A percentile compares a stretch with the other conserved stretches of the same genome.
Evolutionary conservation across 345 rosid species (phyloP).

Genomic region (Euphorbia lathyris): DNA sequence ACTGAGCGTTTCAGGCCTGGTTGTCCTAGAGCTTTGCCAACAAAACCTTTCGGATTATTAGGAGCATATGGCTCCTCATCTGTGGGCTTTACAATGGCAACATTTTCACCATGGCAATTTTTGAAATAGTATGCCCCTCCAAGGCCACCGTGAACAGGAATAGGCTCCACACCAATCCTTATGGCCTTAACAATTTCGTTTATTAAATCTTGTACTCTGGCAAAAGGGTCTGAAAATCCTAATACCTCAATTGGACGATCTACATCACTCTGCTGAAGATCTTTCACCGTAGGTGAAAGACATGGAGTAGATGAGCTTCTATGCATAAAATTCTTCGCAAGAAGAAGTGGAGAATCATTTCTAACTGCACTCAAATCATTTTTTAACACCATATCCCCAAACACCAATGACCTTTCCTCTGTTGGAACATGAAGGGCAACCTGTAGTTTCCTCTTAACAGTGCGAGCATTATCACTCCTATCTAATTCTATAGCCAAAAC

Average conservation of each 20-base stretch:
- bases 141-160: slow-evolving; percentile 36
- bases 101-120: slow-evolving; percentile 29
- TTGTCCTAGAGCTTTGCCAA: slow-evolving; percentile 42
- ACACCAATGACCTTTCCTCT: slow-evolving; percentile 36
- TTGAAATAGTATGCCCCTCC: slow-evolving; percentile 46
- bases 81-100: slow-evolving; percentile 43
- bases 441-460: slow-evolving; percentile 44
- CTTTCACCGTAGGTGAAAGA: slow-evolving; percentile 38
- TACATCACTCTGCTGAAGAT: slow-evolving; percentile 36
- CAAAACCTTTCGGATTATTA: slow-evolving; percentile 46
- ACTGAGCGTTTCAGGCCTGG: slow-evolving; percentile 45
- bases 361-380: slow-evolving; percentile 40
- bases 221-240: slow-evolving; percentile 30
- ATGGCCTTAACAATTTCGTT: slow-evolving; percentile 37
- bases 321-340: slow-evolving; percentile 35
- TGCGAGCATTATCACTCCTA: slow-evolving; percentile 43
- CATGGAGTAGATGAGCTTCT: slow-evolving; percentile 49
- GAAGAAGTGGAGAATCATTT: slow-evolving; percentile 41
- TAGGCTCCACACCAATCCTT: slow-evolving; percentile 32
- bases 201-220: slow-evolving; percentile 21
- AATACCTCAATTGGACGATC: slow-evolving; percentile 42
- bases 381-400: slow-evolving; percentile 41
- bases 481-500: slow-evolving; percentile 45
- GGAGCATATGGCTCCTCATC: slow-evolving; percentile 50
- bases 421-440: slow-evolving; percentile 45